These are phyloP conservation scores for Penicillium verrucosum DNA, from an alignment of 2,329 filamentous ascomycete species.

Conservation along the genomic window DNA sequence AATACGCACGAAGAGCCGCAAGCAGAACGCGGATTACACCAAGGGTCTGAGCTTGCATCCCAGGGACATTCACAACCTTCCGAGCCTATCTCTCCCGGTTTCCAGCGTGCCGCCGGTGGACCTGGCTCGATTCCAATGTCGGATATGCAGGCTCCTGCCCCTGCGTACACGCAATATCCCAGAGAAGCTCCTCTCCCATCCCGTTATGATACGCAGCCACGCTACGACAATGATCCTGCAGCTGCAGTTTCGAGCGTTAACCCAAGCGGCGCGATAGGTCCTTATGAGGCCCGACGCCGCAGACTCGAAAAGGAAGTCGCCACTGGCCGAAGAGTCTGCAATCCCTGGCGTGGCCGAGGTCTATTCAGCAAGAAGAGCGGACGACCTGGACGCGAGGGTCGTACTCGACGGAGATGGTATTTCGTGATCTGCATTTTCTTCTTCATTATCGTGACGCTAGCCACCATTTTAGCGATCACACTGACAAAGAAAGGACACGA, in stretches of 20 bases:
- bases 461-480: constrained; percentile 56
- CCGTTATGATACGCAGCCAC: constrained; percentile 23
- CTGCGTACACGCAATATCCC: constrained; percentile 38
- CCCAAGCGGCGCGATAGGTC: constrained; percentile 21
- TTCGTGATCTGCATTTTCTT: constrained; percentile 52
- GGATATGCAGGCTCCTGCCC: constrained; percentile 49
- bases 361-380: constrained; percentile 63
- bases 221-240: constrained; percentile 16
- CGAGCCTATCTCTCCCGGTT: constrained; percentile 60
- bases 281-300: constrained; percentile 53
- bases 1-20: not conserved
- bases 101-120: constrained; percentile 61
- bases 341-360: constrained; percentile 63
- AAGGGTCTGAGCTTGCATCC: not conserved
- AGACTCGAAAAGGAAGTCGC: constrained; percentile 66
- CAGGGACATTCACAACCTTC: constrained; percentile 54
- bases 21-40: not conserved
- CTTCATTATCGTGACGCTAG: constrained; percentile 55
- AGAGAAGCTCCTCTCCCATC: constrained; percentile 23
- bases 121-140: constrained; percentile 60
- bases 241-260: constrained; percentile 24
- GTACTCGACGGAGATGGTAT: constrained; percentile 61
- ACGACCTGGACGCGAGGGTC: constrained; percentile 59
- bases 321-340: constrained; percentile 55
- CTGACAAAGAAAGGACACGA: constrained; percentile 48